Evolutionary conservation across 2,329 filamentous ascomycete species (phyloP).

Genomic region (Fusarium denticulatum): DNA sequence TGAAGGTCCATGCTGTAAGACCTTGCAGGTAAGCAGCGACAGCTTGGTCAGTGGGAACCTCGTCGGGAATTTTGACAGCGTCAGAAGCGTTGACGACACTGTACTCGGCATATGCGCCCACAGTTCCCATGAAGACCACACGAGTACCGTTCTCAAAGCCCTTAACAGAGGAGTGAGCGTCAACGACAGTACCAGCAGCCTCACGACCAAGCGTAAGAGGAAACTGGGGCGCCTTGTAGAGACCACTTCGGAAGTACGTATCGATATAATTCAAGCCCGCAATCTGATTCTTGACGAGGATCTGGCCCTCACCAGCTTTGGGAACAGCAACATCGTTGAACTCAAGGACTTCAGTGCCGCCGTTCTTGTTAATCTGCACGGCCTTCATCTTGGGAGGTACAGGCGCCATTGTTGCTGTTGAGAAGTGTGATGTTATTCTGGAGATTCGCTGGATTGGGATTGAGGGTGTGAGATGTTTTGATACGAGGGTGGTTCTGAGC

Average conservation of each 20-base stretch:
- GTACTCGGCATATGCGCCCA: conserved; percentile 66
- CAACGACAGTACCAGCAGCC: conserved; percentile 75
- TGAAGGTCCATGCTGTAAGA: conserved; percentile 81
- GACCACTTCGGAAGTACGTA: conserved; percentile 86
- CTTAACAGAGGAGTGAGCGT: conserved; percentile 63
- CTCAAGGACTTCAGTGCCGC: conserved; percentile 76
- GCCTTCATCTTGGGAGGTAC: conserved; percentile 78
- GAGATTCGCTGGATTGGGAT: conserved; percentile 16
- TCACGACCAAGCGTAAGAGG: conserved; percentile 85
- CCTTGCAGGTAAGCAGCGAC: conserved; percentile 82
- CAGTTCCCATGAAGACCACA: conserved; percentile 73
- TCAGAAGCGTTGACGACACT: conserved; percentile 62
- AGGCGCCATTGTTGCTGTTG: conserved; percentile 70
- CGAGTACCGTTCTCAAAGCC: conserved; percentile 73
- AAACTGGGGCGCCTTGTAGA: conserved; percentile 74
- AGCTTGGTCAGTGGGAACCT: conserved; percentile 68
- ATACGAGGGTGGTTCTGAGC: conserved; percentile 18
- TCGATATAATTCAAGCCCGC: conserved; percentile 91
- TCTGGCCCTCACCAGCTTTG: conserved; percentile 70
- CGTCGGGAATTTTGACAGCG: conserved; percentile 71
- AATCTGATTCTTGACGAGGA: conserved; percentile 83
- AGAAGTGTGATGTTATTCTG: conserved; percentile 10
- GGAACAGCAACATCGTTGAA: conserved; percentile 78
- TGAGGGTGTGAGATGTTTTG: not conserved
- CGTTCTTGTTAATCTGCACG: conserved; percentile 69